Base-by-base conservation (phyloP, 768 basidiomycete genomes). In the Hemileccinum impolitum region DNA sequence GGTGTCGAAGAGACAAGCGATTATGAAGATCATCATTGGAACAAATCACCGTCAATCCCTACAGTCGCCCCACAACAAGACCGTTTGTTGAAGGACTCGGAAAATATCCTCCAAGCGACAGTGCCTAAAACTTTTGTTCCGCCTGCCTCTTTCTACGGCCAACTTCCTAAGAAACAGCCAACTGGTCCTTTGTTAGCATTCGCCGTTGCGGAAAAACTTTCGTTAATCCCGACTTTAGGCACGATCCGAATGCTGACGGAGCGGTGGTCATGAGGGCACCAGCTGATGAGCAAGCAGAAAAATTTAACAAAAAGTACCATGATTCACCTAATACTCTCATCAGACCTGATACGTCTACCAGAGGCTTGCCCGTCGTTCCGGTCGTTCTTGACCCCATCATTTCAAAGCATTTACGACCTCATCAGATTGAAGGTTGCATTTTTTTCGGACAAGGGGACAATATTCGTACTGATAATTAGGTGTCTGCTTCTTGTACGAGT, bases 381-480 rank as follows among this genome's bases (percentile, higher is more conserved):
- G 94, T 98, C 4, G 94, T 98, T 3, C 65, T 99, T 25, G 95
- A 98, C 63, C 95, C 94, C 2, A 70, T 88, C n/a, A 63, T 99
- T 19, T 75, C 81, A 2, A 76, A 79, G 32, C 77, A 78, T 44
- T 79, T 99, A 68, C 76, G 95, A 44, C 81, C 86, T 13, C 96
- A 99, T 70, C 96, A 99, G 62, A 75, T 78, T 39, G 94, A 96
- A 76, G 94, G 93, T 79, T 47, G 60, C 4, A 34, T 44, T 59
- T 67, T 31, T 48, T 48, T 11, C 9, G 15, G 3, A 9, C 5
- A 39, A 23, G 2, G 17, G 12, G 3, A 10, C 37, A 19, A 38
- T n/a, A 17, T 38, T 36, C 18, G 19, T 52, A 12, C 28, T 50
- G 37, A 43, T 48, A 43, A 47, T 48, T 48, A 86, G 86, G 90